Evolutionary conservation across 257 asterid species (phyloP).

Genomic region (Solanum ossicruentum): DNA sequence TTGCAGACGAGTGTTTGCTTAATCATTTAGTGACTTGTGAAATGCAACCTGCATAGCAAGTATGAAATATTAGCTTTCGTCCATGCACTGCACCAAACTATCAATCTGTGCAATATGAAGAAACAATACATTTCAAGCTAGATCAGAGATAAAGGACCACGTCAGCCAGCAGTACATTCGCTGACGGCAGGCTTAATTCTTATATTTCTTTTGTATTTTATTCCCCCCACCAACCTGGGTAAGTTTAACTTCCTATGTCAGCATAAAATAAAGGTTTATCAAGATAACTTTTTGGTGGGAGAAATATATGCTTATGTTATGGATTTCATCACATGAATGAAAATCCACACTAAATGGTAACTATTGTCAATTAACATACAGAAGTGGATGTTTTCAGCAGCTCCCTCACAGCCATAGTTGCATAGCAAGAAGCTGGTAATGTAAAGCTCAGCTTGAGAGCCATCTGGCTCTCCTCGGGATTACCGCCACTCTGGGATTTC

Average conservation of each 20-base stretch:
- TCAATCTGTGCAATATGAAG: background rate
- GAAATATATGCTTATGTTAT: background rate
- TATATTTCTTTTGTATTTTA: background rate
- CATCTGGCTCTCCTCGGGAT: constrained; percentile 28
- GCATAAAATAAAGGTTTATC: background rate
- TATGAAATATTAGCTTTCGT: background rate
- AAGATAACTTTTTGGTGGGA: background rate
- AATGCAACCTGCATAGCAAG: constrained; percentile 57
- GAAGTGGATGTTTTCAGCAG: constrained; percentile 90
- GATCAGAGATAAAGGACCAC: background rate
- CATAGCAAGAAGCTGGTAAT: constrained; percentile 88
- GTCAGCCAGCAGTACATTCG: background rate
- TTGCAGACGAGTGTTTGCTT: background rate
- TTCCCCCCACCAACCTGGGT: no score
- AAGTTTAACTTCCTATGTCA: background rate
- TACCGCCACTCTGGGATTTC: constrained; percentile 19
- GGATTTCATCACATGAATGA: background rate
- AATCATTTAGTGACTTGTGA: constrained; percentile 54
- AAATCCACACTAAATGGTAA: background rate
- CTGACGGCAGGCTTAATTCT: background rate
- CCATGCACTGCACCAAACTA: background rate
- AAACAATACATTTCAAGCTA: background rate
- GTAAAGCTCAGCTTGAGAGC: constrained; percentile 88
- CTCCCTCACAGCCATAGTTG: constrained; percentile 99
- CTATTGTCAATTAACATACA: constrained; percentile 30